Evolutionary conservation across 139 green algal species (phyloP), one percentile per base, ranked within the genome.

Genomic region (Chlamydomonas incerta): DNA sequence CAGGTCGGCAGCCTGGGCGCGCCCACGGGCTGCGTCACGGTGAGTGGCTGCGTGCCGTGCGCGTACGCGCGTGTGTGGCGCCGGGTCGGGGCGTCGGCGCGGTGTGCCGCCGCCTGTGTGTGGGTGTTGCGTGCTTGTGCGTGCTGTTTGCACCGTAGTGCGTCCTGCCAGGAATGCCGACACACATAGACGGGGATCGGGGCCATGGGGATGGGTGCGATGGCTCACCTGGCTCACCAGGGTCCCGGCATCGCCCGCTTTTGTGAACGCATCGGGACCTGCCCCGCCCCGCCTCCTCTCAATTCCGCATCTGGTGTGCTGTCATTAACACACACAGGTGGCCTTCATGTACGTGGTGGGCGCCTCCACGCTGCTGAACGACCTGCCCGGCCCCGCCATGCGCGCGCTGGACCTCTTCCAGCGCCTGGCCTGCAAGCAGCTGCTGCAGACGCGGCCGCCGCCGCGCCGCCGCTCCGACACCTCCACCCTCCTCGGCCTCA

Each of bases 361-460:
- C 15, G 81, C 81, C 55, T 47, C 70, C 69, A 77, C 70, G 37
- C 81, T 87, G 37, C 81, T 87, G 17, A n/a, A 70, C 50, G 81
- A 87, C 33, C 37, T 87, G 37, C 70, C 81, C 17, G 69, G 68
- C 17, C 68, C 68, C 34, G 81, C 81, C n/a, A 14, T 29, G 2
- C 68, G 70, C 55, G 81, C 81, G 3, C 81, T 87, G 55, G 70
- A 73, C 28, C 58, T 47, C 29, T 79, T 73, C 57, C 81, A 80
- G n/a, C 37, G 52, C 18, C 41, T 87, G 77, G 77, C n/a, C 65
- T 72, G 34, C 58, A 31, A 47, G 20, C 70, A 79, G 69, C 81
- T 72, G 70, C 55, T 24, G 55, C 55, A 23, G 55, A 24, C 21
- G 20, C 20, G 20, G 20, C 20, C 33, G 13, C 20, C 37, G 21